A percentile compares a stretch with the other conserved stretches of the same genome.
Conservation (phyloP, 352 stramenopile species). For the Phytophthora idaei region DNA sequence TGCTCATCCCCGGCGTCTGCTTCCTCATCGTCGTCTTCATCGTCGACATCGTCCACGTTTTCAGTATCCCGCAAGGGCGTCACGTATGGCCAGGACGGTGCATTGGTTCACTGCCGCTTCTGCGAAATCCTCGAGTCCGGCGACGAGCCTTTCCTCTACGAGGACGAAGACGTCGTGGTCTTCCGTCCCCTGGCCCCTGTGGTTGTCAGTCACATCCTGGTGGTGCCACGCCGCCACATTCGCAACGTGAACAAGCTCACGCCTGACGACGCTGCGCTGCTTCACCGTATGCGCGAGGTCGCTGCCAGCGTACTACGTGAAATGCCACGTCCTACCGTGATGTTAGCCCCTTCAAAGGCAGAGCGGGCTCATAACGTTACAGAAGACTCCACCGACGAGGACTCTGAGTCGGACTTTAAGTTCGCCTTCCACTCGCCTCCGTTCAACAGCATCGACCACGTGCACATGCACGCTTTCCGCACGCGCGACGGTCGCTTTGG, state of each 20-base stretch:
- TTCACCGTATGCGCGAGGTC: conserved; percentile 74
- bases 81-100: conserved; percentile 64
- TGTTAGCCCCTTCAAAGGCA: conserved; percentile 25
- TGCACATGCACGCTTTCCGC: conserved; percentile 90
- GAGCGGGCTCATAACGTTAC: conserved; percentile 19
- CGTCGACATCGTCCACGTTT: conserved; percentile 33
- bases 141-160: conserved; percentile 77
- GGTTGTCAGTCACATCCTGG: conserved; percentile 76
- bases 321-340: conserved; percentile 33
- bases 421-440: conserved; percentile 86
- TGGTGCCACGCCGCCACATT: conserved; percentile 84
- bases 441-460: conserved; percentile 91
- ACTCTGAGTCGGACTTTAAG: conserved; percentile 59
- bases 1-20: conserved; percentile 28
- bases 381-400: conserved; percentile 23
- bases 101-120: conserved; percentile 80
- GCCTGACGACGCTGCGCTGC: conserved; percentile 54
- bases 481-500: conserved; percentile 62
- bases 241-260: conserved; percentile 87
- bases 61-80: conserved; percentile 79
- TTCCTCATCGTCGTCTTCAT: conserved; percentile 27
- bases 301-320: conserved; percentile 58
- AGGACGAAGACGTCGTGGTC: conserved; percentile 78
- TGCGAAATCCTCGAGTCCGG: conserved; percentile 78
- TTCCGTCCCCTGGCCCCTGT: conserved; percentile 78